A percentile compares a stretch with the other conserved stretches of the same genome.
Conservation (phyloP, 2,329 filamentous ascomycete species). For the Ilyonectria destructans region DNA sequence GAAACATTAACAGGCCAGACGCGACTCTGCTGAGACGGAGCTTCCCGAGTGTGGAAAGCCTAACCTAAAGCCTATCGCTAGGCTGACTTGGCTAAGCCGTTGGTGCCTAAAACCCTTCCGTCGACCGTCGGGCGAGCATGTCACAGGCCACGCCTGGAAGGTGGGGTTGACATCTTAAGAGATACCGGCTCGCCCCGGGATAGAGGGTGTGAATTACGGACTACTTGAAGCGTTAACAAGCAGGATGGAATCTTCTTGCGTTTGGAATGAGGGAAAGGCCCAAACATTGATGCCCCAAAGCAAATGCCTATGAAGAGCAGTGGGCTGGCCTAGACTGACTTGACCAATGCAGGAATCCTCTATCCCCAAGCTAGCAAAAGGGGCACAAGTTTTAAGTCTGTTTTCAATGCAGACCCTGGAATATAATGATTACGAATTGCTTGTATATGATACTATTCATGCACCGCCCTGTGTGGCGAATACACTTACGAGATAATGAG, state of each 20-base stretch:
- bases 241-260: background rate
- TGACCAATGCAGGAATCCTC: background rate
- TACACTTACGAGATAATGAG: background rate
- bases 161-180: background rate
- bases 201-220: background rate
- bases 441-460: background rate
- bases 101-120: background rate
- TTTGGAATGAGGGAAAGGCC: background rate
- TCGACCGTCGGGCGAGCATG: background rate
- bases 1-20: no score
- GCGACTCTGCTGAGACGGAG: background rate
- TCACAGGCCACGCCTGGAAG: background rate
- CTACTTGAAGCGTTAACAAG: background rate
- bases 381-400: background rate
- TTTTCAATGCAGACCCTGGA: background rate
- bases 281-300: background rate
- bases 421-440: background rate
- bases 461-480: background rate
- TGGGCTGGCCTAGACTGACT: background rate
- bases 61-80: background rate
- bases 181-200: background rate
- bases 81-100: background rate
- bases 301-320: background rate
- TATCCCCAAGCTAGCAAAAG: background rate
- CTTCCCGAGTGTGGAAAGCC: background rate